A percentile compares a stretch with the other conserved stretches of the same genome.
phyloP scores from a whole-genome alignment of 441 rosid species.

The Erysimum cheiri region DNA sequence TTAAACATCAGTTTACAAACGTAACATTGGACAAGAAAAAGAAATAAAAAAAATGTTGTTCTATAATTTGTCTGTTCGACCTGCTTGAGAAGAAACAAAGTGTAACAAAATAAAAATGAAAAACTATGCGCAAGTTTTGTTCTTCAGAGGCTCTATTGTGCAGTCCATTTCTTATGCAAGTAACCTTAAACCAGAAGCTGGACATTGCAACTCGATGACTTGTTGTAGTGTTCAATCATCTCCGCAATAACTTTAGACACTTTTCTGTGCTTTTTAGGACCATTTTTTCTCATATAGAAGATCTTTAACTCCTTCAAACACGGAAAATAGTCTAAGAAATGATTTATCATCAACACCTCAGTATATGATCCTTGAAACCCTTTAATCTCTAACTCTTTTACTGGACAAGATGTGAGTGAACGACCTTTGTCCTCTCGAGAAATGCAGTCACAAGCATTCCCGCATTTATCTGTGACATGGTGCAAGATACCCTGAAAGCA shows the following conservation, averaged over 20 bases:
- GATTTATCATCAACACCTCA: too few species aligned
- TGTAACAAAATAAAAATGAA: too few species aligned
- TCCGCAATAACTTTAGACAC: not conserved
- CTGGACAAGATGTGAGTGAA: not conserved
- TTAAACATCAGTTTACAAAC: too few species aligned
- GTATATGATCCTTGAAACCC: not conserved
- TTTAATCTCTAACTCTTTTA: not conserved
- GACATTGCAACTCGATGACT: not conserved
- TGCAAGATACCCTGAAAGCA: constrained; percentile 5
- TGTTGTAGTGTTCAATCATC: not conserved
- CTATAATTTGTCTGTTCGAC: too few species aligned
- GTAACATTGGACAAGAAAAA: too few species aligned
- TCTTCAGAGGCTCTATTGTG: not conserved
- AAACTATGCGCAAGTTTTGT: not conserved
- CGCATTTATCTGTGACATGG: not conserved
- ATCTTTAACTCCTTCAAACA: not conserved
- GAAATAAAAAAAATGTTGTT: too few species aligned
- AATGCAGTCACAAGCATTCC: constrained; percentile 15
- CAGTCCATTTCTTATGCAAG: not conserved
- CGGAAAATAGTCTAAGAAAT: not conserved
- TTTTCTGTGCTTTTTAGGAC: not conserved
- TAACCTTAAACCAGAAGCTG: not conserved
- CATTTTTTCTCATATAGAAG: not conserved
- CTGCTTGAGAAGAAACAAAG: too few species aligned
- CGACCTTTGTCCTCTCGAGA: not conserved